These are phyloP conservation scores for Rhodofomes roseus DNA, from an alignment of 1,284 basidiomycete genomes.

Conservation along the genomic window DNA sequence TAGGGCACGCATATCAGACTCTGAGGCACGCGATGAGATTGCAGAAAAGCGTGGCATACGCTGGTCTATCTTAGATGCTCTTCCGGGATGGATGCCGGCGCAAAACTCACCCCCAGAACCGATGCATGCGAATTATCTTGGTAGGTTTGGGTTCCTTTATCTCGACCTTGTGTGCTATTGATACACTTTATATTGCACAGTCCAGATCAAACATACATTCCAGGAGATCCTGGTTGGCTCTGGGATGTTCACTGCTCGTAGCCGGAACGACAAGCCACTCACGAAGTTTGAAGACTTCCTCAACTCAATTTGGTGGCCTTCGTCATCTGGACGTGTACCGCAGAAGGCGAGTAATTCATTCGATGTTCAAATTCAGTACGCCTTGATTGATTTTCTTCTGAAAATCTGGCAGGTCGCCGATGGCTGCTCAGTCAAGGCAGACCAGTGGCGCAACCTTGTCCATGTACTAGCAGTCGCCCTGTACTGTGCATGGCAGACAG, in stretches of 20 bases:
- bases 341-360: neutral
- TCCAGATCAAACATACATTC: conserved; percentile 19
- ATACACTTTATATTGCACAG: neutral
- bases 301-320: conserved; percentile 18
- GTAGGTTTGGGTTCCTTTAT: too few relatives aligned
- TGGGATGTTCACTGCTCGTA: conserved; percentile 18
- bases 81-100: conserved; percentile 17
- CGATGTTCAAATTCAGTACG: conserved; percentile 5
- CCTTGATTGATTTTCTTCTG: neutral
- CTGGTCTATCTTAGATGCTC: conserved; percentile 12
- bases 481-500: conserved; percentile 19
- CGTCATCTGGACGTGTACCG: conserved; percentile 16
- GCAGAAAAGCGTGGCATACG: conserved; percentile 11
- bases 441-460: conserved; percentile 21
- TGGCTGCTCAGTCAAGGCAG: conserved; percentile 22
- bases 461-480: conserved; percentile 16
- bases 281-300: conserved; percentile 14
- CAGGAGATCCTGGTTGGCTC: conserved; percentile 17
- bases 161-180: too few relatives aligned
- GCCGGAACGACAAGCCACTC: conserved; percentile 3
- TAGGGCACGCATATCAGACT: conserved; percentile 3
- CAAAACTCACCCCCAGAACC: conserved; percentile 8
- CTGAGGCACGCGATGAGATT: conserved; percentile 8
- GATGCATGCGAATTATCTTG: conserved; percentile 17
- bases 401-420: conserved; percentile 17